A percentile compares a stretch with the other conserved stretches of the same genome.
Conservation (phyloP, 352 stramenopile genomes). For the Phytophthora colocasiae region DNA sequence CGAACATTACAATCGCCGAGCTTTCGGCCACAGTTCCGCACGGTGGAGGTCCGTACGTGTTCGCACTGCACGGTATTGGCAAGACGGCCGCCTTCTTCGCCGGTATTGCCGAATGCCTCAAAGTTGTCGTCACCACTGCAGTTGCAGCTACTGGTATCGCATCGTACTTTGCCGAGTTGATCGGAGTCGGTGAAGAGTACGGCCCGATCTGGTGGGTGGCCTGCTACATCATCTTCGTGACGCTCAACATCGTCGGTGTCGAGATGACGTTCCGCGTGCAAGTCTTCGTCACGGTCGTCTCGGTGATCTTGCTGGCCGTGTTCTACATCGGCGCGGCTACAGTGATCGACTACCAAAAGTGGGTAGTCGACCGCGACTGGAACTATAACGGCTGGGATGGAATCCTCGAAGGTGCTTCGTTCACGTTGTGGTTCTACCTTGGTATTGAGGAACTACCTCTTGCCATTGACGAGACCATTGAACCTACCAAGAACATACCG, state of each 20-base stretch:
- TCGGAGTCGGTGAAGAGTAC: constrained; percentile 35
- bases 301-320: constrained; percentile 52
- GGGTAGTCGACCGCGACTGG: constrained; percentile 51
- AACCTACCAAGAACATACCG: constrained; percentile 66
- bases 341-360: constrained; percentile 55
- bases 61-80: constrained; percentile 60
- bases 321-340: constrained; percentile 60
- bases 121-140: constrained; percentile 58
- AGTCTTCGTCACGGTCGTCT: constrained; percentile 48
- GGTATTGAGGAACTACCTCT: constrained; percentile 51
- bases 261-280: constrained; percentile 68
- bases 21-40: constrained; percentile 53
- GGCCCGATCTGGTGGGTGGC: constrained; percentile 51
- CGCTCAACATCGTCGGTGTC: constrained; percentile 54
- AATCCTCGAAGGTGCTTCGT: constrained; percentile 55
- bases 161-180: constrained; percentile 59
- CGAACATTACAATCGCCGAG: no score
- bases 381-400: constrained; percentile 56
- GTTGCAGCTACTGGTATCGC: constrained; percentile 61
- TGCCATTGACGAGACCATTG: constrained; percentile 64
- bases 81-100: constrained; percentile 53
- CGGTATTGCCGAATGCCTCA: constrained; percentile 57
- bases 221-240: constrained; percentile 62
- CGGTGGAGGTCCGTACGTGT: constrained; percentile 60
- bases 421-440: constrained; percentile 56